Base-by-base conservation (phyloP, 2,329 filamentous ascomycete species). In the Diaporthe ampelina region DNA sequence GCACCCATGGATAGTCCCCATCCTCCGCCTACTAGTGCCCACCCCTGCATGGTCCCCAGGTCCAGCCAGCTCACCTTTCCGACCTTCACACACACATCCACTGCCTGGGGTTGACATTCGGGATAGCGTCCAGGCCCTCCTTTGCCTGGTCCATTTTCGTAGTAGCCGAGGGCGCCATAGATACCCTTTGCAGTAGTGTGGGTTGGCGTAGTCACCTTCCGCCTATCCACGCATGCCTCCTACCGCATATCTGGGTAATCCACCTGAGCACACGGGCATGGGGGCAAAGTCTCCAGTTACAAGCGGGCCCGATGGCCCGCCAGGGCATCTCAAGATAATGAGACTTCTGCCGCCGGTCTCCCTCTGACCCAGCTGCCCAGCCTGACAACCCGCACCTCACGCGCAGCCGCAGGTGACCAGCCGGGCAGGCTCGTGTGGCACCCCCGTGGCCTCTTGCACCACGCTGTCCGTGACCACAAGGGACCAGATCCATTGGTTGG, bases 381-480 rank as follows among this genome's bases (percentile, higher is more conserved):
- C 58, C 13, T 43, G 35, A 52, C 11, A 35, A 32, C 37, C 13
- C 48, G 56, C 43, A 61, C 43, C 69, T 63, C 69, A 63, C 50
- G 69, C 69, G 48, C 35, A 61, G 29, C 74, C 65, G 56, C 74
- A 75, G 70, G 45, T 73, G 70, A 73, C 29, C 70, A 43, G 40
- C 40, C 40, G 15, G 15, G 40, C 40, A 43, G 40, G 40, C 40
- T 43, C 37, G 70, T 65, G 71, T 73, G 71, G 50, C 15, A 65
- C 9, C 61, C 43, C 57, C 48, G 57, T 72, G 26, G 57, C 48
- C 70, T 72, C 48, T 43, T 35, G 24, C 58, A 58, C 57, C 57
- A 65, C 40, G 70, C 48, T 43, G 70, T 75, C 43, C 74, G 71
- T 75, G 74, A 75, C 57, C 70, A 26, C 59, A n/a, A 40, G 32